Conservation (phyloP, 192 early-diverging fungal species). For the Coemansia sp. region DNA sequence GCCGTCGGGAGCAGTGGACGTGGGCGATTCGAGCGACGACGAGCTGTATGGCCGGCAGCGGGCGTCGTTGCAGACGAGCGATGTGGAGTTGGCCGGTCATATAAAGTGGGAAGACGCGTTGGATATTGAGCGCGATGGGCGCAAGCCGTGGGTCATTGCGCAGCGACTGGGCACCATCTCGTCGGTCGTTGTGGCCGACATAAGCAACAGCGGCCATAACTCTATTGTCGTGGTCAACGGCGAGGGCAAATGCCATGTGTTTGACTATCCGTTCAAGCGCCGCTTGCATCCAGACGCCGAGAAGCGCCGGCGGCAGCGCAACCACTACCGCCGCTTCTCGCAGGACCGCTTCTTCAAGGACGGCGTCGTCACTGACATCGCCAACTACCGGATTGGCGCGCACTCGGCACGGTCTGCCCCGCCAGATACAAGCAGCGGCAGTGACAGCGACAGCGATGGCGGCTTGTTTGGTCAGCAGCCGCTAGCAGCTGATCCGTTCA, state of each 20-base stretch:
- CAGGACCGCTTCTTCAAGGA: slow-evolving; percentile 46
- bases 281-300: slow-evolving; percentile 31
- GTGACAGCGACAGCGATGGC: too few species aligned
- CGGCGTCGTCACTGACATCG: too few species aligned
- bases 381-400: too few species aligned
- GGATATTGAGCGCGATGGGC: slow-evolving; percentile 48
- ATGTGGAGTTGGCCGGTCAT: slow-evolving; percentile 16
- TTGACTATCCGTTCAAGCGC: slow-evolving; percentile 45
- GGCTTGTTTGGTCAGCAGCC: too few species aligned
- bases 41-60: slow-evolving; percentile 4
- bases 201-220: slow-evolving; percentile 41
- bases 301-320: slow-evolving; percentile 40
- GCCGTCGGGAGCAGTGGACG: background rate
- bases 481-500: too few species aligned
- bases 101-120: slow-evolving; percentile 46
- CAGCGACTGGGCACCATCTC: slow-evolving; percentile 47
- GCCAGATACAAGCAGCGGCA: too few species aligned
- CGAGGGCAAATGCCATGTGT: slow-evolving; percentile 47
- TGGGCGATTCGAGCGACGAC: slow-evolving; percentile 28
- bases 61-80: slow-evolving; percentile 2
- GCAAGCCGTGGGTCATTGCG: slow-evolving; percentile 48
- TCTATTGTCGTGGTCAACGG: slow-evolving; percentile 45
- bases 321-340: slow-evolving; percentile 40
- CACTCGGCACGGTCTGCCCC: too few species aligned
- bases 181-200: slow-evolving; percentile 40